Evolutionary conservation across 2,329 filamentous ascomycete species (phyloP).

Genomic region (Paecilomyces niveus): DNA sequence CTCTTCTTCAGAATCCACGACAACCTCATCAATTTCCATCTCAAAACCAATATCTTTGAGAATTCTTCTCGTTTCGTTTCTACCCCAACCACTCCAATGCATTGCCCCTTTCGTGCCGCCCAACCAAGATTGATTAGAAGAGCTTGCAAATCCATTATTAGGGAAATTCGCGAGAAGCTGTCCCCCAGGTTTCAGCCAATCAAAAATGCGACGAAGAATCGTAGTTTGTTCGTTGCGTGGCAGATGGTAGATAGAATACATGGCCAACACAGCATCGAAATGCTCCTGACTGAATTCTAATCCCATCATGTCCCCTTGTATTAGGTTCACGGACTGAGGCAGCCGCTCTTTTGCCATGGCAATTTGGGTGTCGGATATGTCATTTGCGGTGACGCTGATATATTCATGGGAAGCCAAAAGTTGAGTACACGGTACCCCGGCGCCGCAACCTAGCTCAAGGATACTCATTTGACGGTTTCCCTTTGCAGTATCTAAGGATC

Average conservation of each 20-base stretch:
- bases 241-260: slow-evolving; percentile 52
- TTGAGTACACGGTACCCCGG: slow-evolving; percentile 27
- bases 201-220: slow-evolving; percentile 38
- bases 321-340: slow-evolving; percentile 15
- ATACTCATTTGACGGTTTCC: slow-evolving; percentile 8
- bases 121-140: slow-evolving; percentile 22
- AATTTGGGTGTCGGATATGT: slow-evolving; percentile 36
- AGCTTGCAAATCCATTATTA: slow-evolving; percentile 13
- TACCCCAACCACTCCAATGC: slow-evolving; percentile 37
- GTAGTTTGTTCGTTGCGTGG: slow-evolving; percentile 44
- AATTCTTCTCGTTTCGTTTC: slow-evolving; percentile 22
- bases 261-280: slow-evolving; percentile 45
- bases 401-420: slow-evolving; percentile 10
- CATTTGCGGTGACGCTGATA: slow-evolving; percentile 33
- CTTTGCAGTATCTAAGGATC: slow-evolving; percentile 6
- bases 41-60: slow-evolving; percentile 14
- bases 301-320: slow-evolving; percentile 37
- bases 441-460: slow-evolving; percentile 37
- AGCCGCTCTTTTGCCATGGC: slow-evolving; percentile 22
- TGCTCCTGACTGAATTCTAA: slow-evolving; percentile 26
- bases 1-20: slow-evolving; percentile 14
- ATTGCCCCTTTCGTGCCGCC: slow-evolving; percentile 23
- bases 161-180: slow-evolving; percentile 44
- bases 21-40: slow-evolving; percentile 14
- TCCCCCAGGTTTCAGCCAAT: slow-evolving; percentile 49